Evolutionary conservation across 371 early-diverging fungal genomes (phyloP).

Genomic region (Phascolomyces articulosus): DNA sequence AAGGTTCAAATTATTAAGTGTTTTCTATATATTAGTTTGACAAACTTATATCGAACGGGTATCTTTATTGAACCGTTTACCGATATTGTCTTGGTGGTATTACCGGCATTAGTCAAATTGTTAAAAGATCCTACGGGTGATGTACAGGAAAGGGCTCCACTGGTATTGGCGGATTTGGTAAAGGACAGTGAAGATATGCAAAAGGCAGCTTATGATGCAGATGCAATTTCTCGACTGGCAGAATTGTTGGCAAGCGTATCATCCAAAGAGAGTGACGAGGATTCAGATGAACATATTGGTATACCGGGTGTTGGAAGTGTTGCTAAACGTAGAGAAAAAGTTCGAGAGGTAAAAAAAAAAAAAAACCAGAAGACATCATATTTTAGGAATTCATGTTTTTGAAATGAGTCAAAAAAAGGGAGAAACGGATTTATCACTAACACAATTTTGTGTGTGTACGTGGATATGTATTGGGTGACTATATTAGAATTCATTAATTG

Average conservation of each 20-base stretch:
- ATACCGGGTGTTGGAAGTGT: conserved; percentile 52
- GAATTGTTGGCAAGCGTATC: conserved; percentile 56
- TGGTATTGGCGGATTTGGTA: conserved; percentile 76
- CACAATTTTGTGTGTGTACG: too few species aligned
- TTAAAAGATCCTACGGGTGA: conserved; percentile 57
- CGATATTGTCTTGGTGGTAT: conserved; percentile 60
- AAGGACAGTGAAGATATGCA: conserved; percentile 79
- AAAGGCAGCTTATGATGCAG: conserved; percentile 78
- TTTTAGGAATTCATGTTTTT: too few species aligned
- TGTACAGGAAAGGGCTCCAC: conserved; percentile 73
- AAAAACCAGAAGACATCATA: too few species aligned
- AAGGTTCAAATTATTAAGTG: too few species aligned
- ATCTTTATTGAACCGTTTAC: conserved; percentile 61
- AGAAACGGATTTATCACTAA: too few species aligned
- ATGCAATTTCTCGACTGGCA: conserved; percentile 72
- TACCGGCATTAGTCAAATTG: conserved; percentile 81
- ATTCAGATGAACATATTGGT: conserved; percentile 32
- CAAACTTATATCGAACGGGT: conserved; percentile 70
- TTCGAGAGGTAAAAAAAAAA: conserved; percentile 58
- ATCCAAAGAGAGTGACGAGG: conserved; percentile 45
- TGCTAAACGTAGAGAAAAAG: conserved; percentile 62
- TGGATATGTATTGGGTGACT: too few species aligned
- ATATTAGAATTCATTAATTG: conserved; percentile 66
- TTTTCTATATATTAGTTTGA: conserved; percentile 49
- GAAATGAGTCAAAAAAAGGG: too few species aligned